These are phyloP conservation scores for Aquilaria sinensis DNA, from an alignment of 345 rosid genomes.

Conservation along the genomic window DNA sequence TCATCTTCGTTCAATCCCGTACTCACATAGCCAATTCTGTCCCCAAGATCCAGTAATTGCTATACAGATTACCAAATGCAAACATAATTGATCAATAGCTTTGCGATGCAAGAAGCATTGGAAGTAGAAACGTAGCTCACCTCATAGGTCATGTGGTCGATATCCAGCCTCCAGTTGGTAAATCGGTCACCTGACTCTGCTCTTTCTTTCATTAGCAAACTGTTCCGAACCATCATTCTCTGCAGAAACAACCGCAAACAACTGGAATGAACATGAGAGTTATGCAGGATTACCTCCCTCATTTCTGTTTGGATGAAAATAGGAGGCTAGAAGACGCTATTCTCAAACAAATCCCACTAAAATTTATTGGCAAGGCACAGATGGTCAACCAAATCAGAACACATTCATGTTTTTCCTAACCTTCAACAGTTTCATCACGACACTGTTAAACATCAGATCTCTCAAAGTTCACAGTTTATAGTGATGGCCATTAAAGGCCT, in stretches of 20 bases:
- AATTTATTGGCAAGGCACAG: too few species aligned
- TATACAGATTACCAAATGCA: background rate
- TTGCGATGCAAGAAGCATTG: background rate
- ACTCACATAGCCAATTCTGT: constrained; percentile 72
- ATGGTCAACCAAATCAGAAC: too few species aligned
- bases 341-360: too few species aligned
- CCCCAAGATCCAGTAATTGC: constrained; percentile 62
- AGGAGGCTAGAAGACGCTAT: too few species aligned
- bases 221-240: constrained; percentile 29
- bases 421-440: too few species aligned
- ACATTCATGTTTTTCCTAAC: too few species aligned
- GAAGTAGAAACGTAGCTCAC: constrained; percentile 12
- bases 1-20: constrained; percentile 82
- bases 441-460: too few species aligned
- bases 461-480: too few species aligned
- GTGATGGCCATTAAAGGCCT: too few species aligned
- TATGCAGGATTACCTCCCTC: too few species aligned
- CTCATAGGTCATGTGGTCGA: constrained; percentile 40
- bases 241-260: constrained; percentile 14
- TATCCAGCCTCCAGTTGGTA: constrained; percentile 32
- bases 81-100: background rate
- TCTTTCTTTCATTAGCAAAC: constrained; percentile 29
- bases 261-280: background rate
- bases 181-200: constrained; percentile 24
- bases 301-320: too few species aligned